phyloP scores from a whole-genome alignment of 2,329 filamentous ascomycete genomes.

The Juglanconis sp. region DNA sequence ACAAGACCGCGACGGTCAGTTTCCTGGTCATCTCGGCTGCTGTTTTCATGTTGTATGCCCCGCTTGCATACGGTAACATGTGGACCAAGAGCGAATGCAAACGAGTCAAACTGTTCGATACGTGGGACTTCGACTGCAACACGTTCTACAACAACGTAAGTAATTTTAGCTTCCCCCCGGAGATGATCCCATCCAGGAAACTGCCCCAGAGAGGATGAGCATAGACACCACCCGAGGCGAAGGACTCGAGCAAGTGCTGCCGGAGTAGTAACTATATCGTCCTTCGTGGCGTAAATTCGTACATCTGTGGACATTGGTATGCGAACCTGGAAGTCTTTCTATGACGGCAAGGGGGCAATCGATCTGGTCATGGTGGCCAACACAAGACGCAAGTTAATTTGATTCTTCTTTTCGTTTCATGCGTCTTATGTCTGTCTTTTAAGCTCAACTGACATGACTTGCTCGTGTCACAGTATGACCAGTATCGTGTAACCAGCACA shows the following conservation, averaged over 20 bases:
- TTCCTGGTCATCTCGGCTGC: slow-evolving; percentile 73
- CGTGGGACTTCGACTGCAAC: slow-evolving; percentile 99
- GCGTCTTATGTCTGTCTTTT: neutral
- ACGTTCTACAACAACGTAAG: slow-evolving; percentile 84
- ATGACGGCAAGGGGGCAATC: slow-evolving; percentile 14
- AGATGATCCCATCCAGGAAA: slow-evolving; percentile 34
- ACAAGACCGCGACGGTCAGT: slow-evolving; percentile 67
- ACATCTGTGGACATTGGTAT: neutral
- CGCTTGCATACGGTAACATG: slow-evolving; percentile 85
- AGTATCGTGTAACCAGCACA: slow-evolving; percentile 32
- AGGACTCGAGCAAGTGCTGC: slow-evolving; percentile 7
- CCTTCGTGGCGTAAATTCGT: neutral
- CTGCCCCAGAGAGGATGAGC: slow-evolving; percentile 26
- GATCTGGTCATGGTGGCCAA: neutral
- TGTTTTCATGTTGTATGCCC: slow-evolving; percentile 81
- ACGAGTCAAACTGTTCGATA: slow-evolving; percentile 78
- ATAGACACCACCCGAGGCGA: neutral
- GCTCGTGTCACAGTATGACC: slow-evolving; percentile 41
- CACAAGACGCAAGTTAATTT: slow-evolving; percentile 1
- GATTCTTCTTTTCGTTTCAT: neutral
- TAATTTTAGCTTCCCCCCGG: slow-evolving; percentile 33
- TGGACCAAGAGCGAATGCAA: slow-evolving; percentile 91
- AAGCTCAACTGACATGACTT: neutral
- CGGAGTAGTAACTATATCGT: neutral
- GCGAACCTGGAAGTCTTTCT: slow-evolving; percentile 5